Evolutionary conservation across 768 basidiomycete genomes (phyloP).

Genomic region (Daedalea quercina): DNA sequence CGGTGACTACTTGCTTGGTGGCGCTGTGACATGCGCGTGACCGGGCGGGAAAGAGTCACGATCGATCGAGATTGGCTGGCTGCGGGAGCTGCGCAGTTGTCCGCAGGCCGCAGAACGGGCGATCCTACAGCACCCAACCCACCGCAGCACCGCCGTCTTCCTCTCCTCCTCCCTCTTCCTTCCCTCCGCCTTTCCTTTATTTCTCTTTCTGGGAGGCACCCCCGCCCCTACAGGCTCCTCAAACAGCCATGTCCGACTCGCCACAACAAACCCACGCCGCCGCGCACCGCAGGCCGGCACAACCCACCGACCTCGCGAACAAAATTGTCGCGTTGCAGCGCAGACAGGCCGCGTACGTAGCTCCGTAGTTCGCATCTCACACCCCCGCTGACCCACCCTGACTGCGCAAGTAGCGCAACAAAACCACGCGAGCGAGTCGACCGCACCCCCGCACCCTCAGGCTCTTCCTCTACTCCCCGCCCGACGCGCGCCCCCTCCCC

Average conservation of each 20-base stretch:
- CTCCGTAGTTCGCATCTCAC: background rate
- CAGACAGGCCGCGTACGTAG: constrained; percentile 49
- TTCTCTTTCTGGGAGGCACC: background rate
- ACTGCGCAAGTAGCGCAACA: constrained; percentile 29
- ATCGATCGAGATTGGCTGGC: constrained; percentile 19
- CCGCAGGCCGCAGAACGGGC: constrained; percentile 14
- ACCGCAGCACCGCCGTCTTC: constrained; percentile 11
- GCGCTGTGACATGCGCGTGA: background rate
- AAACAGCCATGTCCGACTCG: constrained; percentile 17
- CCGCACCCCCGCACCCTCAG: constrained; percentile 25
- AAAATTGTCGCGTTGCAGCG: constrained; percentile 64
- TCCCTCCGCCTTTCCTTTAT: constrained; percentile 7
- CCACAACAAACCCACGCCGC: constrained; percentile 10
- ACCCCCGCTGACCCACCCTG: background rate
- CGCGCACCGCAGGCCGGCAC: constrained; percentile 23
- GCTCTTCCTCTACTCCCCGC: constrained; percentile 22
- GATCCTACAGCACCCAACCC: constrained; percentile 11
- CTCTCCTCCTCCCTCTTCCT: constrained; percentile 2
- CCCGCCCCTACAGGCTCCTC: background rate
- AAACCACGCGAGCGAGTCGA: constrained; percentile 43
- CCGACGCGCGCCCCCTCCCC: constrained; percentile 30
- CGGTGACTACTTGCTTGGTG: no score
- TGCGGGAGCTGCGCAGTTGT: constrained; percentile 19
- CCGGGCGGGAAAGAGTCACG: background rate
- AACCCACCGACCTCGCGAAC: constrained; percentile 49